A percentile compares a stretch with the other conserved stretches of the same genome.
Conservation (phyloP, 768 basidiomycete genomes). For the Kwoniella sp. region DNA sequence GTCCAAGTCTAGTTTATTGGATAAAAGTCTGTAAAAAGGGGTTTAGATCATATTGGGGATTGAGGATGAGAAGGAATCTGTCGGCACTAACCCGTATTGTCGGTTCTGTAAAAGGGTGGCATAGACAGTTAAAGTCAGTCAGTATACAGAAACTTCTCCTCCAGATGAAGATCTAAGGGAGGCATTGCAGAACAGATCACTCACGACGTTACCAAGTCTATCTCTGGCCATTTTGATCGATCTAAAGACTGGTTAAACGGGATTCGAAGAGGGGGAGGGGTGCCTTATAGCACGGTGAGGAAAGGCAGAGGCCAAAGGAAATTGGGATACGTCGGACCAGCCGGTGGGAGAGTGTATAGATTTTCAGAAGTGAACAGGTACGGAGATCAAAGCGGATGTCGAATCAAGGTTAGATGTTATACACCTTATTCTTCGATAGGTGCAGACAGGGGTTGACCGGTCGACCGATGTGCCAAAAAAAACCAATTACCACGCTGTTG, state of each 20-base stretch:
- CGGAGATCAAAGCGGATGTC: too few species aligned
- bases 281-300: not conserved
- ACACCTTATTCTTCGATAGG: too few species aligned
- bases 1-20: too few species aligned
- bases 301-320: not conserved
- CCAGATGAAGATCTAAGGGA: not conserved
- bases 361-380: not conserved
- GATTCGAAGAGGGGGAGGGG: not conserved
- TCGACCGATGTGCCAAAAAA: too few species aligned
- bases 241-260: not conserved
- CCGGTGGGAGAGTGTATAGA: conserved; percentile 2
- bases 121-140: not conserved
- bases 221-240: conserved; percentile 73
- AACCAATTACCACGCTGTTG: too few species aligned
- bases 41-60: not conserved
- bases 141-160: not conserved
- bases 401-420: too few species aligned
- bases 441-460: too few species aligned
- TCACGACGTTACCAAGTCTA: conserved; percentile 65
- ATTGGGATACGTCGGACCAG: conserved; percentile 18
- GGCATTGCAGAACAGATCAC: conserved; percentile 13
- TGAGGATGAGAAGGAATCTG: not conserved
- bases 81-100: conserved; percentile 40
- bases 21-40: too few species aligned
- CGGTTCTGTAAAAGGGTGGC: conserved; percentile 26